Evolutionary conservation across 2,329 filamentous ascomycete species (phyloP).

Genomic region (Phyllosticta citribraziliensis): DNA sequence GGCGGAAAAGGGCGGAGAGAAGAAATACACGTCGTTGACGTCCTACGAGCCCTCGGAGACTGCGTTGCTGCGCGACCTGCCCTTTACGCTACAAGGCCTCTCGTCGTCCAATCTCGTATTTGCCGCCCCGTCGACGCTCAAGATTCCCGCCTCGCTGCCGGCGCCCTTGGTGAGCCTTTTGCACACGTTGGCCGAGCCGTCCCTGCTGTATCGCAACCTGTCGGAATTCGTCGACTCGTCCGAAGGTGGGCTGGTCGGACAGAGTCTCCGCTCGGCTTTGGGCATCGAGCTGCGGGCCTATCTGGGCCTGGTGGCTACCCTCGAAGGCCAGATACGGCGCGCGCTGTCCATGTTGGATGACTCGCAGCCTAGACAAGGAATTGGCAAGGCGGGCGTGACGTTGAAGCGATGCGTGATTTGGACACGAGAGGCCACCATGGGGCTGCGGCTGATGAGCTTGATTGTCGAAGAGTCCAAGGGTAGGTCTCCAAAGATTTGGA

Average conservation of each 20-base stretch:
- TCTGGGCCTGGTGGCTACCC: slow-evolving; percentile 76
- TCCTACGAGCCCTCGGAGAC: slow-evolving; percentile 32
- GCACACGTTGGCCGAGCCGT: slow-evolving; percentile 84
- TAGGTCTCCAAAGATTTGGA: slow-evolving; percentile 25
- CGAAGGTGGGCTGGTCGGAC: slow-evolving; percentile 75
- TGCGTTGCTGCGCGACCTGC: slow-evolving; percentile 55
- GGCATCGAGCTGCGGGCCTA: slow-evolving; percentile 80
- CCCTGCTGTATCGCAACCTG: slow-evolving; percentile 76
- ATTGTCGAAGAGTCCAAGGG: slow-evolving; percentile 86
- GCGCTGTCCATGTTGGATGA: slow-evolving; percentile 68
- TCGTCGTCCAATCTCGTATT: slow-evolving; percentile 81
- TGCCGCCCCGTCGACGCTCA: slow-evolving; percentile 56
- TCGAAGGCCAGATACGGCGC: slow-evolving; percentile 84
- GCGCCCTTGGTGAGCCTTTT: slow-evolving; percentile 77
- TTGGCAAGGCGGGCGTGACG: slow-evolving; percentile 83
- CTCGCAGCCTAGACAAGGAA: slow-evolving; percentile 54
- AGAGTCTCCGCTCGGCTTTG: slow-evolving; percentile 84
- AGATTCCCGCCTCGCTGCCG: slow-evolving; percentile 69
- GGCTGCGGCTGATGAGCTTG: slow-evolving; percentile 80
- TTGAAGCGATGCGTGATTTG: slow-evolving; percentile 93
- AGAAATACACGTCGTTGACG: slow-evolving; percentile 3
- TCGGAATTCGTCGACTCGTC: slow-evolving; percentile 72
- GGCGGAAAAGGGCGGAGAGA: slow-evolving; percentile 1
- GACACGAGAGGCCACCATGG: slow-evolving; percentile 96
- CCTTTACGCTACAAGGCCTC: slow-evolving; percentile 85